Base-by-base conservation (phyloP, 2,329 filamentous ascomycete species). In the Trichoderma asperellum region DNA sequence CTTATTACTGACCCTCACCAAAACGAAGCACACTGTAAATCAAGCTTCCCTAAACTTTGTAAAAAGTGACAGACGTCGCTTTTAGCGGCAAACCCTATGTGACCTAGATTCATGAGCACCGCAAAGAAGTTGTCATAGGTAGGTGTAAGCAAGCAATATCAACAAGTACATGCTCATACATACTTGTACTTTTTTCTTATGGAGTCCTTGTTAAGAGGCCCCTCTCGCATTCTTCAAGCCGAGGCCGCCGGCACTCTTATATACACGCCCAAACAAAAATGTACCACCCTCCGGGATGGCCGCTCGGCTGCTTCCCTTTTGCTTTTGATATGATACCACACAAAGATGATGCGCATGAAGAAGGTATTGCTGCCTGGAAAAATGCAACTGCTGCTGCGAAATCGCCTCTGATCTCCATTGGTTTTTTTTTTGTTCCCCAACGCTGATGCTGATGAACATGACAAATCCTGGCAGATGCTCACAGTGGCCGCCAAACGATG, bases 131-230 rank as follows among this genome's bases (percentile, higher is more conserved):
- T 40, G 40, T 53, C 35, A 49, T 32, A 56, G 40, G 53, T 55
- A 52, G 40, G 64, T 67, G 64, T 67, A 67, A 67, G 64, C 64
- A 58, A 24, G 34, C 37, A 67, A 49, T 58, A 56, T 67, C 64
- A 52, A 49, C 55, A 34, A 66, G 62, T 66, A 66, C 62, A 58
- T 57, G n/a, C 37, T 27, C 55, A 56, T 67, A 59, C 55, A 59
- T 21, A 21, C 21, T 58, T 52, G 55, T 67, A 67, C 64, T 66
- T 56, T 47, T 40, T 55, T 58, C 53, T 59, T 27, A 59, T 58
- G 64, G 64, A 58, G 63, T 66, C 29, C 5, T 66, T 27, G 53
- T 66, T 32, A 34, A 66, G 53, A 66, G 32, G 53, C 53, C 63
- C 60, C 63, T 34, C 55, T 57, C 55, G 18, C 35, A 27, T 27